Percentiles rank a stretch among this genome's conserved stretches.
phyloP scores from a whole-genome alignment of 202 grass and related monocot genomes.

The Musa balbisiana region DNA sequence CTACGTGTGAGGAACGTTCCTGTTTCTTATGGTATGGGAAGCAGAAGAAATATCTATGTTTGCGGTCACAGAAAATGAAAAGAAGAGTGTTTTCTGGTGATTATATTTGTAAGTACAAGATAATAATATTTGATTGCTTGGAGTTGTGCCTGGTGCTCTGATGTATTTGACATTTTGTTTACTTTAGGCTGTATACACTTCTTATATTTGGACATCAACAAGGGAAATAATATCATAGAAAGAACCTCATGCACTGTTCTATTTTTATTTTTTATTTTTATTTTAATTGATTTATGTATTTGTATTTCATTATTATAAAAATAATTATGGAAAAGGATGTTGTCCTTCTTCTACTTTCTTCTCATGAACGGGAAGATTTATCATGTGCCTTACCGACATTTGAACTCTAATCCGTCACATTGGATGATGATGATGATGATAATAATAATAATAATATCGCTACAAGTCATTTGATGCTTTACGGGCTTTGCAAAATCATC shows the following conservation, averaged over 20 bases:
- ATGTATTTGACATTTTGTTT: neutral
- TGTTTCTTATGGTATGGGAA: neutral
- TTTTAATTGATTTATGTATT: no score
- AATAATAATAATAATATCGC: no score
- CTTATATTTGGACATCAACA: neutral
- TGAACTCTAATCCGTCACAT: no score
- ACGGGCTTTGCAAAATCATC: neutral
- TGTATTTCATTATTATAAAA: no score
- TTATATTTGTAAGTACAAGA: neutral
- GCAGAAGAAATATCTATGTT: neutral
- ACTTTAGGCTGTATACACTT: neutral
- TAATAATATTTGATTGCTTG: conserved; percentile 2
- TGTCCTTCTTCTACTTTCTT: no score
- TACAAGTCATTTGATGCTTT: neutral
- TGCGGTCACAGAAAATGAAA: neutral
- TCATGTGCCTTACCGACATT: no score
- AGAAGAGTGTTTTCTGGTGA: neutral
- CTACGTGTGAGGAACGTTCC: conserved; percentile 9
- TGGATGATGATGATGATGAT: no score
- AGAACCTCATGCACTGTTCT: neutral
- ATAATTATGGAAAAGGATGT: no score
- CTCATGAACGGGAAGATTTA: no score
- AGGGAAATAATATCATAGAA: neutral
- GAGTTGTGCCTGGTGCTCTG: neutral
- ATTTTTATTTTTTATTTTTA: neutral